A percentile compares a stretch with the other conserved stretches of the same genome.
Conservation (phyloP, 441 rosid species). For the Breynia disticha region DNA sequence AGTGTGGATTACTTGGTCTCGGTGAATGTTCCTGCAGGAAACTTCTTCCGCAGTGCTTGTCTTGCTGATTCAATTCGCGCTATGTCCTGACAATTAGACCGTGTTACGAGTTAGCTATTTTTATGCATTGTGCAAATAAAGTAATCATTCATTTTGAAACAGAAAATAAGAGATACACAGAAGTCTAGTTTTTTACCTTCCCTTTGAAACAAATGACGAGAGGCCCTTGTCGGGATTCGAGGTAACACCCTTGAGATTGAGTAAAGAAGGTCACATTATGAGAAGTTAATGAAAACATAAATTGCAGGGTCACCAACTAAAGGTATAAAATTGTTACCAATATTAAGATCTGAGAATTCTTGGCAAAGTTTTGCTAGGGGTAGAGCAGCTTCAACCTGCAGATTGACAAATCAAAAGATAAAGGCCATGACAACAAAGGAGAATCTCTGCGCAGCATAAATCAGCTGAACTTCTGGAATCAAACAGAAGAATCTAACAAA, state of each 20-base stretch:
- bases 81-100: conserved; percentile 37
- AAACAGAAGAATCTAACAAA: not conserved
- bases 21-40: conserved; percentile 35
- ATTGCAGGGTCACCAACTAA: not conserved
- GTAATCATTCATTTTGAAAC: too few species aligned
- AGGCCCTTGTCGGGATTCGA: conserved; percentile 67
- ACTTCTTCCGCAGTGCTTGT: conserved; percentile 49
- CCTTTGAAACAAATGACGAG: conserved; percentile 56
- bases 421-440: conserved; percentile 3
- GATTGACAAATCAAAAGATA: not conserved
- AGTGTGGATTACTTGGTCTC: conserved; percentile 18
- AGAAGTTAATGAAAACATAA: conserved; percentile 6
- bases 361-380: conserved; percentile 75
- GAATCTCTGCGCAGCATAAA: not conserved
- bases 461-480: not conserved
- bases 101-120: not conserved
- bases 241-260: conserved; percentile 49
- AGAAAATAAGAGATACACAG: too few species aligned
- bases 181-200: conserved; percentile 40
- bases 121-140: too few species aligned
- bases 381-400: conserved; percentile 79
- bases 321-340: conserved; percentile 38
- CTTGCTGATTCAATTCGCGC: conserved; percentile 44
- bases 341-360: conserved; percentile 72
- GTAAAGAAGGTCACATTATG: conserved; percentile 12